Conservation (phyloP, 768 basidiomycete species). For the Phlebiopsis gigantea region DNA sequence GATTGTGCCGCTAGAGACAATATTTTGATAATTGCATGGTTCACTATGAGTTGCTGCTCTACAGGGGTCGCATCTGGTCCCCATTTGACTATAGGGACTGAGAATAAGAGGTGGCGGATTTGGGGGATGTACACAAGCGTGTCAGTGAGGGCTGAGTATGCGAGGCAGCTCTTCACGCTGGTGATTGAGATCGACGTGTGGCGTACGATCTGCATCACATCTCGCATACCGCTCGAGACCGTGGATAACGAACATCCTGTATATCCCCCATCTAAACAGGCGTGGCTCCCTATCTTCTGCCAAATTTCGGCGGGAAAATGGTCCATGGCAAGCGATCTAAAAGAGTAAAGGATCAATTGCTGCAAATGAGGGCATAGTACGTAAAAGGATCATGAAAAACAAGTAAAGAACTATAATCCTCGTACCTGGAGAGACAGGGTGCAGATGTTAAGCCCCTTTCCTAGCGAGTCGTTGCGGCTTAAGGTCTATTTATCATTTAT, state of each 20-base stretch:
- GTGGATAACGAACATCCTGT: not conserved
- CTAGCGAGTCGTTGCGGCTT: too few relatives aligned
- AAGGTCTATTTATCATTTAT: too few relatives aligned
- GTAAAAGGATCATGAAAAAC: not conserved
- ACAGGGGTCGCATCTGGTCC: not conserved
- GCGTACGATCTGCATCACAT: not conserved
- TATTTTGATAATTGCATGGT: not conserved
- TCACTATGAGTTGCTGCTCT: not conserved
- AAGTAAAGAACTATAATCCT: too few relatives aligned
- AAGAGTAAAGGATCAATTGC: not conserved
- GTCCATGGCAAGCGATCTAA: not conserved
- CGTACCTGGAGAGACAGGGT: too few relatives aligned
- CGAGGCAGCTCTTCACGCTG: not conserved
- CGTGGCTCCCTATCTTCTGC: not conserved
- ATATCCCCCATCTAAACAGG: not conserved
- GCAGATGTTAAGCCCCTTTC: too few relatives aligned
- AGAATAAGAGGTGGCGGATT: not conserved
- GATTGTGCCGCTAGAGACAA: not conserved
- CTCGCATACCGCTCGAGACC: not conserved
- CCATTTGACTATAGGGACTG: not conserved
- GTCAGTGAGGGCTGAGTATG: not conserved
- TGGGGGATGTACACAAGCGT: not conserved
- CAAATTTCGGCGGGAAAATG: not conserved
- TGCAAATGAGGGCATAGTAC: not conserved
- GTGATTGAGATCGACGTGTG: not conserved